Evolutionary conservation across 2,329 filamentous ascomycete species (phyloP).

Genomic region (Cordyceps pruinosa): DNA sequence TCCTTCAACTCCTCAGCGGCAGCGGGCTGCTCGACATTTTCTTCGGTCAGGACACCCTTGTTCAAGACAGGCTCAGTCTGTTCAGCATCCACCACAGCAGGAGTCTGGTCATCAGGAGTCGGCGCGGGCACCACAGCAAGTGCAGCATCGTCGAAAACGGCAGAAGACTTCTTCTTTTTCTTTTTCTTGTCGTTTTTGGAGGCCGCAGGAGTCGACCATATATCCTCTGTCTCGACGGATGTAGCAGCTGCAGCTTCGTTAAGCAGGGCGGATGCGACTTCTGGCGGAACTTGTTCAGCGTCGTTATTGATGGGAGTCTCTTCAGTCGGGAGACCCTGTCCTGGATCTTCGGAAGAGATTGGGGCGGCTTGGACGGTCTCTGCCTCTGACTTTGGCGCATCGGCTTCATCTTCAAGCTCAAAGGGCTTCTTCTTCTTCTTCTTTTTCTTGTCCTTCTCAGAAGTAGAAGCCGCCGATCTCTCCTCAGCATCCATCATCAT

Average conservation of each 20-base stretch:
- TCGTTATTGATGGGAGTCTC: not conserved
- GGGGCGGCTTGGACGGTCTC: not conserved
- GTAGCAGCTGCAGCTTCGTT: not conserved
- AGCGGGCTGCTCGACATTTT: not conserved
- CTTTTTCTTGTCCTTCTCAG: conserved; percentile 28
- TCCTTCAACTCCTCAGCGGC: not conserved
- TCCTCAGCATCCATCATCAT: not conserved
- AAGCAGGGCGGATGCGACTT: not conserved
- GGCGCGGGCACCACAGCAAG: not conserved
- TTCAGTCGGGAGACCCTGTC: not conserved
- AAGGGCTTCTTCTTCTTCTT: conserved; percentile 18
- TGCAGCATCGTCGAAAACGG: conserved; percentile 8
- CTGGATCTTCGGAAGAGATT: not conserved
- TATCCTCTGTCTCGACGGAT: conserved; percentile 6
- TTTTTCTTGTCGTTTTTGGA: conserved; percentile 24
- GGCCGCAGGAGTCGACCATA: not conserved
- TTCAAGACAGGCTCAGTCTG: not conserved
- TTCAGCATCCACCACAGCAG: not conserved
- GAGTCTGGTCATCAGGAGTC: not conserved
- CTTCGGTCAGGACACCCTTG: not conserved
- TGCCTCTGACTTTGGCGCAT: not conserved
- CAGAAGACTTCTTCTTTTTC: conserved; percentile 18
- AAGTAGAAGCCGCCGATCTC: conserved; percentile 19
- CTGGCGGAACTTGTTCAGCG: not conserved
- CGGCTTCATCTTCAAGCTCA: not conserved